These are phyloP conservation scores for Penicillium fuscoglaucum DNA, from an alignment of 2,329 filamentous ascomycete species.

Conservation along the genomic window DNA sequence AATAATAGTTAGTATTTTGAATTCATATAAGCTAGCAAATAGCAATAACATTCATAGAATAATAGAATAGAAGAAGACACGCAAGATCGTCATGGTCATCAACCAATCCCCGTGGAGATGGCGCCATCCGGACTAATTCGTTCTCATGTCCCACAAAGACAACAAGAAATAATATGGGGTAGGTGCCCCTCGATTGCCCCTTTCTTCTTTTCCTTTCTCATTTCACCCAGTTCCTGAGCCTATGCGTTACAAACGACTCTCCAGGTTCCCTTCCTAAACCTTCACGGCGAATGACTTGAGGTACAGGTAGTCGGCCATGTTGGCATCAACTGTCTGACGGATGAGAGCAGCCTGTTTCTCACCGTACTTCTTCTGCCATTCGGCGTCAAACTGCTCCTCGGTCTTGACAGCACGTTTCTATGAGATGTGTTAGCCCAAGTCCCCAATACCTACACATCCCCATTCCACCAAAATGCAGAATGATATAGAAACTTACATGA, in stretches of 20 bases:
- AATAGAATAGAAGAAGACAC: not conserved
- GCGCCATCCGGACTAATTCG: conserved; percentile 31
- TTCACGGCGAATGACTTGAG: conserved; percentile 66
- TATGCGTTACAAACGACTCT: not conserved
- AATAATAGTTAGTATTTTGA: not conserved
- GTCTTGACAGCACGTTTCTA: conserved; percentile 36
- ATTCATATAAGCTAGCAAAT: not conserved
- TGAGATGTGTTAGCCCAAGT: conserved; percentile 7
- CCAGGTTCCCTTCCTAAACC: conserved; percentile 30
- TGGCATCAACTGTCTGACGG: conserved; percentile 58
- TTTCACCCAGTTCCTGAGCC: not conserved
- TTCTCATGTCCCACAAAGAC: conserved; percentile 21
- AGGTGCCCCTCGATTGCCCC: conserved; percentile 1
- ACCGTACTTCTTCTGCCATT: conserved; percentile 64
- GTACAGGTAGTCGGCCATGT: conserved; percentile 63
- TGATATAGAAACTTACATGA: conserved; percentile 39
- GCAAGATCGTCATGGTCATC: conserved; percentile 14
- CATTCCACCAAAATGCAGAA: not conserved
- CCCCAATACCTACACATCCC: not conserved
- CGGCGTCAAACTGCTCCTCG: conserved; percentile 58
- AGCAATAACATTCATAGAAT: not conserved
- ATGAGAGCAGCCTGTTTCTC: conserved; percentile 60
- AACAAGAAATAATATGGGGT: not conserved
- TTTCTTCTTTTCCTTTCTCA: not conserved
- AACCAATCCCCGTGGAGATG: conserved; percentile 26